Base-by-base conservation (phyloP, 345 rosid species). In the Lepidium sativum region DNA sequence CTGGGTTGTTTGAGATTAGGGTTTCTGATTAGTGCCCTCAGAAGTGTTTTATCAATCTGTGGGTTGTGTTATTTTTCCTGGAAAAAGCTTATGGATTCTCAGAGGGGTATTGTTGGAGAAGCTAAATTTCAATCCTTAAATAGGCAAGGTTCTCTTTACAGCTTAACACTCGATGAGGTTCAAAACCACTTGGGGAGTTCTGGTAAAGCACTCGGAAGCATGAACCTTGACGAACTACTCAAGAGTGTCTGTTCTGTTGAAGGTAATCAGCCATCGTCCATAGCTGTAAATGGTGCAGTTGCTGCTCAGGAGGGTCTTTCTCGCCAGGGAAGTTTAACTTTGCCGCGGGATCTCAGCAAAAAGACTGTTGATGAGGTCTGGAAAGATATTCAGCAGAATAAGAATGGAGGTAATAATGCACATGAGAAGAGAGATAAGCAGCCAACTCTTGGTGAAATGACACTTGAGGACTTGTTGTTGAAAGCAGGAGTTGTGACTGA, bases 331-430 rank as follows among this genome's bases (percentile, higher is more conserved):
- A 86, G 92, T 34, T 63, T 88, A 56, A 82, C 95, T 34, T 53
- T 91, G 18, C 78, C 87, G 12, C 63, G 86, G 69, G 82, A 80
- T 59, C 70, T 91, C 10, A 88, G 97, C 68, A 85, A 88, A 81
- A 91, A 86, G 86, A 95, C 99, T 1, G 96, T 95, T 49, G 96
- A 91, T 63, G 99, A 95, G 70, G 91, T 91, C 8, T 91, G 97
- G 99, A 91, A 81, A 84, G 94, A 86, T 68, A 91, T 95, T 77
- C 99, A 91, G 63, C 91, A 83, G 72, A 70, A 61, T 73, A 91
- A 86, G 77, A 72, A 57, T 62, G 77, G 72, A 29, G 86, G 77
- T 65, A 44, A 8, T 65, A 44, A 8, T 43, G 83, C 67, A 54
- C 81, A 72, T 69, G 85, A 80, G 81, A 67, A 80, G 29, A 80